Base-by-base conservation (phyloP, 2,329 filamentous ascomycete genomes). In the Ceratocystis eucalypticola region DNA sequence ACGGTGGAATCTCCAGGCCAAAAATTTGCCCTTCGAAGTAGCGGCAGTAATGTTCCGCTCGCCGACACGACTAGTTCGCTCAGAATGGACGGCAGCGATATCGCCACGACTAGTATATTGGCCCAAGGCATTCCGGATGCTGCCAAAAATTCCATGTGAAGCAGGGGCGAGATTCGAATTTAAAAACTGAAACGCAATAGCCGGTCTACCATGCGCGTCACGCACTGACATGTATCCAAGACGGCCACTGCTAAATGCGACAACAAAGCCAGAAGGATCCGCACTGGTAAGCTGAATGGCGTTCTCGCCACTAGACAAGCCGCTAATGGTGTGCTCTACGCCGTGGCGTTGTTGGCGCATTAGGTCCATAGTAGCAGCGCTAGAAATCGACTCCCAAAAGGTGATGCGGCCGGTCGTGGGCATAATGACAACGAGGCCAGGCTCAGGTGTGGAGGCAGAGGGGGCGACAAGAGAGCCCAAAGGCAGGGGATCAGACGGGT, bases 351-450 rank as follows among this genome's bases (percentile, higher is more conserved):
- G 88, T 73, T 95, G 88, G 70, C 88, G 87, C 72, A 93, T 89
- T 50, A 95, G 84, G 69, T 89, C 89, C 66, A 95, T 81, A 0
- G 90, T 91, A 48, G 91, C 89, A 8, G 91, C 91, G 74, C 86
- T 91, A 66, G 93, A 91, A 69, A 97, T 89, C 48, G 91, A 95
- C 74, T 97, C 94, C 91, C 94, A 97, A 75, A 94, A 97, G 57
- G 90, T 87, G 64, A 97, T 85, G 74, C 87, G 92, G 64, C 94
- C 94, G 62, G 82, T 91, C 20, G 84, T 84, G 12, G 93, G 89
- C 77, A 93, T 89, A 46, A 97, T 82, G 46, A 96, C 83, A 33
- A 99, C 84, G 46, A 99, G 81, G 1, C 94, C 94, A 44, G 92
- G 88, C 71, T 96, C 89, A 62, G 85, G 84, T n/a, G 84, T 85